phyloP scores from a whole-genome alignment of 2,329 filamentous ascomycete genomes.

The Fusarium buxicola region DNA sequence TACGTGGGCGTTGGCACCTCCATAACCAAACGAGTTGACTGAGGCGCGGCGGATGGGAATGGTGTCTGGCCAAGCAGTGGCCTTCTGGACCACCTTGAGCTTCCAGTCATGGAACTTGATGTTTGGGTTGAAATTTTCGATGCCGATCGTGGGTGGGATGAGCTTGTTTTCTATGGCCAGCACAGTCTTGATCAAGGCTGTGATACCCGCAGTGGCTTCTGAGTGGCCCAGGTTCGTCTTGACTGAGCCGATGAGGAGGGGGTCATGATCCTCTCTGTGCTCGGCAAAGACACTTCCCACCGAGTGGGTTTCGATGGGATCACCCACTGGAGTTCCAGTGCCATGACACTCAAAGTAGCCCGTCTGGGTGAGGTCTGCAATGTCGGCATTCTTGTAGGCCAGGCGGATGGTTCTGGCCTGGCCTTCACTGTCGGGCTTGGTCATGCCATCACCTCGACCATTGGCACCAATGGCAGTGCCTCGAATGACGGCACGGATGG shows the following conservation, averaged over 20 bases:
- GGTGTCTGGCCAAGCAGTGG: not conserved
- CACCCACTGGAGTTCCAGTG: not conserved
- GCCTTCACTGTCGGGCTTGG: not conserved
- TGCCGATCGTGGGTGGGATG: not conserved
- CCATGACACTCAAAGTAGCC: not conserved
- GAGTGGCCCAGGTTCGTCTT: not conserved
- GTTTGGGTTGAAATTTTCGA: not conserved
- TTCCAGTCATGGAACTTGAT: conserved; percentile 1
- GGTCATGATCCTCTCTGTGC: not conserved
- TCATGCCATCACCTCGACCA: not conserved
- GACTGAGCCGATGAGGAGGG: not conserved
- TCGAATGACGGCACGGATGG: not conserved
- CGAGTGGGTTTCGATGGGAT: not conserved
- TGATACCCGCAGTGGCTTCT: not conserved
- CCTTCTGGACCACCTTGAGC: not conserved
- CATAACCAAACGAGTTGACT: not conserved
- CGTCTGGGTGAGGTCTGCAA: not conserved
- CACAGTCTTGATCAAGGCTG: not conserved
- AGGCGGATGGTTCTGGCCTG: not conserved
- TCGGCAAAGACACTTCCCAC: not conserved
- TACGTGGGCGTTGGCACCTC: not conserved
- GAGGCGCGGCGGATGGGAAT: not conserved
- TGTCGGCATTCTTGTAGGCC: not conserved
- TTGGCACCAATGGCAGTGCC: not conserved
- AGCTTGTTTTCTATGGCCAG: not conserved